phyloP scores from a whole-genome alignment of 768 basidiomycete genomes.

The Leucocoprinus sp. region DNA sequence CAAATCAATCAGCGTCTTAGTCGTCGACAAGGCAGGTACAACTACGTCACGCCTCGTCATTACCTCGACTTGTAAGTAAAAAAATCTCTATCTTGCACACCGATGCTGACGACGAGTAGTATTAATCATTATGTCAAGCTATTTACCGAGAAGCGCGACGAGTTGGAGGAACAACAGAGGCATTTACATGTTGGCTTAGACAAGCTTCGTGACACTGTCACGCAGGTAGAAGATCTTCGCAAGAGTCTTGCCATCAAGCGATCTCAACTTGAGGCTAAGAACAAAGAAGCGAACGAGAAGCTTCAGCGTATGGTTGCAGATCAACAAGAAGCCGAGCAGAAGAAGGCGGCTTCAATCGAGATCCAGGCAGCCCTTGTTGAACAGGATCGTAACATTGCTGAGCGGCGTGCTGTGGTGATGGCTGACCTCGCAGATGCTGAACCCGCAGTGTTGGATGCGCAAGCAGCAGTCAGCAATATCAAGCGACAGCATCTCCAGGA shows the following conservation, averaged over 20 bases:
- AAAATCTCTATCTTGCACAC: slow-evolving; percentile 7
- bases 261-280: slow-evolving; percentile 86
- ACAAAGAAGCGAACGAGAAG: slow-evolving; percentile 95
- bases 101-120: slow-evolving; percentile 31
- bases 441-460: slow-evolving; percentile 92
- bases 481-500: slow-evolving; percentile 93
- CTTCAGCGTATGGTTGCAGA: slow-evolving; percentile 96
- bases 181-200: slow-evolving; percentile 97
- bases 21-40: slow-evolving; percentile 89
- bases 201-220: slow-evolving; percentile 92
- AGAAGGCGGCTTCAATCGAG: slow-evolving; percentile 93
- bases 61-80: slow-evolving; percentile 93
- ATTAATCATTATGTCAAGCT: slow-evolving; percentile 96
- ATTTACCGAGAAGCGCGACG: slow-evolving; percentile 93
- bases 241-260: slow-evolving; percentile 93
- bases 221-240: slow-evolving; percentile 92
- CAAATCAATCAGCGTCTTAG: slow-evolving; percentile 85
- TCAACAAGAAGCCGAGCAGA: slow-evolving; percentile 98
- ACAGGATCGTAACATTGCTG: slow-evolving; percentile 83
- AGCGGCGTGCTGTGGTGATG: slow-evolving; percentile 84
- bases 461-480: slow-evolving; percentile 95
- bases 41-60: slow-evolving; percentile 95
- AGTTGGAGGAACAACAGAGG: slow-evolving; percentile 96
- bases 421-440: slow-evolving; percentile 96
- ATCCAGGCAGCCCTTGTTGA: slow-evolving; percentile 90